Conservation (phyloP, 2,329 filamentous ascomycete genomes). For the Cladophialophora chaetospira region DNA sequence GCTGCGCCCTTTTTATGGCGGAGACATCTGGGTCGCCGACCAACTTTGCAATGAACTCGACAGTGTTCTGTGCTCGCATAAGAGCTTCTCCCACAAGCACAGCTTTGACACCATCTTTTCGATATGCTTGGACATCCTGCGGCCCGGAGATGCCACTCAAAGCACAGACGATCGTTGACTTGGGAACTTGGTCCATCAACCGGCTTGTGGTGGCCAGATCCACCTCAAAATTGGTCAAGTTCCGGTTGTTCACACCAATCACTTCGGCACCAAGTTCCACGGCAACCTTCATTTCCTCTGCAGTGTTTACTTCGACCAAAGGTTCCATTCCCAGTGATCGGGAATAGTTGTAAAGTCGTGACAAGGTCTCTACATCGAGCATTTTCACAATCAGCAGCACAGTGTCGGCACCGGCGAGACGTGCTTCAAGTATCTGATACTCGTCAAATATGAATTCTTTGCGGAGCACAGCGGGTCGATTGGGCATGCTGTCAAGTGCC, state of each 20-base stretch:
- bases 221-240: slow-evolving; percentile 94
- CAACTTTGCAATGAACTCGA: slow-evolving; percentile 78
- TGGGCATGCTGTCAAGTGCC: slow-evolving; percentile 86
- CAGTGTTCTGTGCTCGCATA: slow-evolving; percentile 85
- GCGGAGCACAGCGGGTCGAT: slow-evolving; percentile 84
- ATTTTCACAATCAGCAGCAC: slow-evolving; percentile 98
- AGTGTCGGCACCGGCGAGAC: slow-evolving; percentile 90
- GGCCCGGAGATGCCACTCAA: slow-evolving; percentile 90
- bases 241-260: slow-evolving; percentile 97
- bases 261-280: slow-evolving; percentile 84
- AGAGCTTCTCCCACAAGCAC: slow-evolving; percentile 93
- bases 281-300: slow-evolving; percentile 87
- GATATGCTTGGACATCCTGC: slow-evolving; percentile 84
- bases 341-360: slow-evolving; percentile 83
- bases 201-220: slow-evolving; percentile 90
- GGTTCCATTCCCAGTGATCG: slow-evolving; percentile 93
- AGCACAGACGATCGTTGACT: slow-evolving; percentile 85
- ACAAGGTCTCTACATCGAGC: slow-evolving; percentile 74
- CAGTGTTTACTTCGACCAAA: slow-evolving; percentile 92
- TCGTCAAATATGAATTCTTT: slow-evolving; percentile 99
- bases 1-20: slow-evolving; percentile 39
- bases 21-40: slow-evolving; percentile 58
- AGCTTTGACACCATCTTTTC: slow-evolving; percentile 85
- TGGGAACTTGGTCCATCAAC: slow-evolving; percentile 81
- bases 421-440: slow-evolving; percentile 94